Base-by-base conservation (phyloP, 768 basidiomycete genomes). In the Coprinopsis sp. region DNA sequence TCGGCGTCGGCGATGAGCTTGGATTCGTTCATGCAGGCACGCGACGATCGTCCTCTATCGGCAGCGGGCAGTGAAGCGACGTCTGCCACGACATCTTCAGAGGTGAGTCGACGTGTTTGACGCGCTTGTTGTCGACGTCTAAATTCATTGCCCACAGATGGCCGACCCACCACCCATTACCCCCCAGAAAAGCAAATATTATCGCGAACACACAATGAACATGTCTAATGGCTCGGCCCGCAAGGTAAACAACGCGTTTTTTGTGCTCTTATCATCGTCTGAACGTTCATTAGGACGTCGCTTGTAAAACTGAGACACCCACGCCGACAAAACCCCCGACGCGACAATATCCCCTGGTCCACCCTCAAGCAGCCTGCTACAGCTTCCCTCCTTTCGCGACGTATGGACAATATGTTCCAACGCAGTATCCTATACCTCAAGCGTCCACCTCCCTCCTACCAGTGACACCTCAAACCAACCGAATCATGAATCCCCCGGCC, bases 101-200 rank as follows among this genome's bases (percentile, higher is more conserved):
- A 74, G 72, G 79, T 79, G 42, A 47, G 75, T 67, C 39, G 50
- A 58, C 62, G 57, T 46, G 57, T 54, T 66, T 58, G 58, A 54
- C 64, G 65, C 60, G 65, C 19, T 62, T 55, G 18, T 47, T 38
- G 30, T 37, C 39, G 30, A 30, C 19, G 47, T 34, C 41, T 40
- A 46, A 56, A 38, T 54, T 52, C 33, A 13, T 22, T 33, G 12
- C 28, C 51, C 14, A 24, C 51, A 61, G 51, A 53, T 57, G 37
- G 40, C 37, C 25, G 43, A 58, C 28, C 58, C 57, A 46, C 63
- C 65, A 6, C 77, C 78, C 16, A 60, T 78, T 18, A 83, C 82
- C 3, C 81, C 82, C n/a, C 74, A 76, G 54, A 76, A 74, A 51
- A 72, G 60, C 58, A 82, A 69, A 57, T 80, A 84, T 58, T 83